Evolutionary conservation across 768 basidiomycete species (phyloP).

Genomic region (Leucogyrophana mollusca): DNA sequence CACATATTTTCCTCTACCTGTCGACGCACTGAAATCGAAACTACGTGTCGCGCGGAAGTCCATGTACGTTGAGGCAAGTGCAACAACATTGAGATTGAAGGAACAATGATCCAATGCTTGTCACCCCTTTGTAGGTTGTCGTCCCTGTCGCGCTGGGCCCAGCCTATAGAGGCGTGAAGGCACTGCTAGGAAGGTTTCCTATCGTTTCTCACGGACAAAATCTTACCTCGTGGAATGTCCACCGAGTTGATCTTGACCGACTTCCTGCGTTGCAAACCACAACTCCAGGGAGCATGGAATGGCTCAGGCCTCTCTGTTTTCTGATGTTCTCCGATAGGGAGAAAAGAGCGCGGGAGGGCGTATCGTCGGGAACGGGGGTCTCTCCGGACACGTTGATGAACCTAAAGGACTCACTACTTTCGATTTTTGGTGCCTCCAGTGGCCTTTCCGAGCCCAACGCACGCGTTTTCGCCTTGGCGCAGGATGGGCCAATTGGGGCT

Average conservation of each 20-base stretch:
- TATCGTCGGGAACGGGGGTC: neutral
- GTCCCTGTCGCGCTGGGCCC: neutral
- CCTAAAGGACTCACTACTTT: neutral
- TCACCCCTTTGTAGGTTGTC: neutral
- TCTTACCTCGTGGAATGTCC: conserved; percentile 30
- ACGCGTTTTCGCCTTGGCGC: conserved; percentile 3
- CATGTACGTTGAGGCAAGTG: neutral
- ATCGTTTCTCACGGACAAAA: neutral
- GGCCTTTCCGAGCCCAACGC: conserved; percentile 1
- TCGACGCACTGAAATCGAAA: neutral
- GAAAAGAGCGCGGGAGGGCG: neutral
- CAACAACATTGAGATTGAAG: too few relatives aligned
- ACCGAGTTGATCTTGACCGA: conserved; percentile 27
- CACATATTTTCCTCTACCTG: neutral
- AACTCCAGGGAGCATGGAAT: neutral
- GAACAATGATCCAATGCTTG: neutral
- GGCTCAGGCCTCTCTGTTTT: neutral
- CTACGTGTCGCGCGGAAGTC: neutral
- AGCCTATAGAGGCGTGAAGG: neutral
- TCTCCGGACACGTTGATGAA: too few relatives aligned
- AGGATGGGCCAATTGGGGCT: conserved; percentile 1
- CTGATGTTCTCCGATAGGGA: neutral
- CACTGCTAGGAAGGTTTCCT: neutral
- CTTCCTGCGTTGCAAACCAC: conserved; percentile 25
- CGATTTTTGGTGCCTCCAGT: neutral